Conservation (phyloP, 2,329 filamentous ascomycete genomes). For the Fusarium palustre region DNA sequence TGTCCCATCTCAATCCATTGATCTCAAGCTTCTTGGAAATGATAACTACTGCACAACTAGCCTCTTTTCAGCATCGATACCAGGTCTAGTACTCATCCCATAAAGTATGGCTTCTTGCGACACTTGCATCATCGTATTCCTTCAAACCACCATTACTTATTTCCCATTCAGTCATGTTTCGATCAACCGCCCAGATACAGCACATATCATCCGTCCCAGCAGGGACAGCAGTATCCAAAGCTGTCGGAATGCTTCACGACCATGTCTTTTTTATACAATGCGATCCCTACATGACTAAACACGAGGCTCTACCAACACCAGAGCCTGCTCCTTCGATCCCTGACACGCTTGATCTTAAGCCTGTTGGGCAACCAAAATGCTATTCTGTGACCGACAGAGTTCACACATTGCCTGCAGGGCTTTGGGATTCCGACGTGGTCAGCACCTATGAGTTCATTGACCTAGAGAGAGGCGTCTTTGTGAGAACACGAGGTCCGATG, state of each 20-base stretch:
- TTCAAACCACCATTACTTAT: neutral
- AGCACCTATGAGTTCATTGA: constrained; percentile 67
- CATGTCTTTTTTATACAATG: constrained; percentile 64
- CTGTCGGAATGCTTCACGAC: constrained; percentile 62
- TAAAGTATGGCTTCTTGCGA: neutral
- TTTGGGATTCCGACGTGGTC: constrained; percentile 66
- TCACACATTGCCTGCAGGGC: constrained; percentile 64
- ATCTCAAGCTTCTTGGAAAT: neutral
- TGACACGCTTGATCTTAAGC: constrained; percentile 42
- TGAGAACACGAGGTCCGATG: constrained; percentile 63
- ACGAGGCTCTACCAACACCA: constrained; percentile 51
- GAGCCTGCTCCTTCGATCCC: constrained; percentile 41
- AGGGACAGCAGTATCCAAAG: constrained; percentile 51
- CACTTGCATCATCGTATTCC: neutral
- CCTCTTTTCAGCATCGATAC: neutral
- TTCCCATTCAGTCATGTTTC: constrained; percentile 54
- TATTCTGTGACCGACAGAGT: constrained; percentile 64
- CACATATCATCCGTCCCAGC: constrained; percentile 59
- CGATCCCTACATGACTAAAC: constrained; percentile 63
- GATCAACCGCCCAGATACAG: constrained; percentile 55
- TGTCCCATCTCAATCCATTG: neutral
- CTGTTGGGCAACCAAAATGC: constrained; percentile 49
- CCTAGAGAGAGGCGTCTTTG: constrained; percentile 62
- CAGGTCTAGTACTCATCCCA: neutral
- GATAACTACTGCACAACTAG: neutral